Evolutionary conservation across 208 protist species (phyloP).

Genomic region (Wallacemonas rigidus): DNA sequence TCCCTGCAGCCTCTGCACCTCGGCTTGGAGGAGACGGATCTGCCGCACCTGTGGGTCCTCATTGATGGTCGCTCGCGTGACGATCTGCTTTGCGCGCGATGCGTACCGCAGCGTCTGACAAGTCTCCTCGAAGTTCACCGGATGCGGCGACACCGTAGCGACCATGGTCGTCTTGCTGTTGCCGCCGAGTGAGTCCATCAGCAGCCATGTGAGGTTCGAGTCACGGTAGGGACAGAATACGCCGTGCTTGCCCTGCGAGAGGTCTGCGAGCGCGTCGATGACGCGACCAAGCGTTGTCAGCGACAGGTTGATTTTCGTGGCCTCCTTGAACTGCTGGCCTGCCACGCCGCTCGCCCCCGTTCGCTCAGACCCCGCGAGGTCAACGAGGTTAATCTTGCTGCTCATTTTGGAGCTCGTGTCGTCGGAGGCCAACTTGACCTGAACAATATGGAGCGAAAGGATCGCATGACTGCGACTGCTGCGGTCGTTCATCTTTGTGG

Average conservation of each 20-base stretch:
- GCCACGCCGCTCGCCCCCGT: slow-evolving; percentile 60
- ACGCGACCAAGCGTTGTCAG: slow-evolving; percentile 90
- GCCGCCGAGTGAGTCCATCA: slow-evolving; percentile 89
- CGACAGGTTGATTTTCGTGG: slow-evolving; percentile 91
- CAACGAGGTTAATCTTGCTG: slow-evolving; percentile 93
- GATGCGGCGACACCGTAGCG: slow-evolving; percentile 91
- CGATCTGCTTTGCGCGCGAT: slow-evolving; percentile 89
- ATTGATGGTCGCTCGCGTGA: slow-evolving; percentile 90
- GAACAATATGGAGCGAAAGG: slow-evolving; percentile 72
- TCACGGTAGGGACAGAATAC: slow-evolving; percentile 90
- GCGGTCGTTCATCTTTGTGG: slow-evolving; percentile 90
- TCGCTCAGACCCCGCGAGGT: slow-evolving; percentile 94
- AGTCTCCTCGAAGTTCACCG: slow-evolving; percentile 91
- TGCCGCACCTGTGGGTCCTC: slow-evolving; percentile 89
- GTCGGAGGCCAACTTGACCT: slow-evolving; percentile 31
- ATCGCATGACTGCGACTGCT: slow-evolving; percentile 92
- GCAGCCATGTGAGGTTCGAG: slow-evolving; percentile 86
- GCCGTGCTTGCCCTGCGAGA: slow-evolving; percentile 53
- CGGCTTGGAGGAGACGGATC: slow-evolving; percentile 66
- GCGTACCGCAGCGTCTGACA: slow-evolving; percentile 93
- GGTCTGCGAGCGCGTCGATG: slow-evolving; percentile 78
- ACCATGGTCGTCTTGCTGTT: slow-evolving; percentile 96
- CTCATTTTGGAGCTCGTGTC: slow-evolving; percentile 34
- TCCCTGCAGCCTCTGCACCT: slow-evolving; percentile 68
- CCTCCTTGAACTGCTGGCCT: slow-evolving; percentile 76